A percentile compares a stretch with the other conserved stretches of the same genome.
Conservation (phyloP, 2,329 filamentous ascomycete genomes). For the Cladorrhinum sp. region DNA sequence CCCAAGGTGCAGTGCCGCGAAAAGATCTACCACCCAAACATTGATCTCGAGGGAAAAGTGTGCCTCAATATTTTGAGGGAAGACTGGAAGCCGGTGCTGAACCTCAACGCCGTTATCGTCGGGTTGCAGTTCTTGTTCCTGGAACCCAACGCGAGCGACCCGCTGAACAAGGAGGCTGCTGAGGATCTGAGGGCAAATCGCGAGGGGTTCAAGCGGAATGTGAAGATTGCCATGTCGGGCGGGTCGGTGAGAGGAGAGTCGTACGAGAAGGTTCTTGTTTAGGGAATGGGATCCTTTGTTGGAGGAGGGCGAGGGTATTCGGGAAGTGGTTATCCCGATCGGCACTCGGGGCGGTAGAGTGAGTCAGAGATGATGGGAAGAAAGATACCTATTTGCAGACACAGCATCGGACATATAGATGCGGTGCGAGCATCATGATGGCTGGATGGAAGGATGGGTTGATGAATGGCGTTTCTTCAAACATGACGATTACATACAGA, state of each 20-base stretch:
- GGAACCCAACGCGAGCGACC: constrained; percentile 94
- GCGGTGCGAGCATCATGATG: neutral
- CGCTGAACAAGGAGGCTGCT: constrained; percentile 97
- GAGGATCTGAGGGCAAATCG: constrained; percentile 84
- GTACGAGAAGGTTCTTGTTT: constrained; percentile 79
- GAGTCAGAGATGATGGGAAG: neutral
- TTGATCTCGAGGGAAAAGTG: constrained; percentile 95
- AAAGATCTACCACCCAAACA: constrained; percentile 99
- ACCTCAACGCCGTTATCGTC: constrained; percentile 93
- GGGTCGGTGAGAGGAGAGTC: constrained; percentile 67
- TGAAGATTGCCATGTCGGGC: constrained; percentile 78
- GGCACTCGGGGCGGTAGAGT: no score
- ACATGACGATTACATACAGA: neutral
- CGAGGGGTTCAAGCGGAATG: constrained; percentile 89
- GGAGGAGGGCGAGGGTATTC: neutral
- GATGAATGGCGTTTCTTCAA: neutral
- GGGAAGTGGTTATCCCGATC: neutral
- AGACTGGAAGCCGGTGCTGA: constrained; percentile 98
- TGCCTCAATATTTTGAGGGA: constrained; percentile 96
- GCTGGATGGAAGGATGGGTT: neutral
- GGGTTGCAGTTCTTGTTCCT: constrained; percentile 97
- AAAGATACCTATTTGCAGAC: neutral
- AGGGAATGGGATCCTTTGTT: constrained; percentile 45
- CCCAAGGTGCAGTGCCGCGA: constrained; percentile 96
- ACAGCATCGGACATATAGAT: neutral